A percentile compares a stretch with the other conserved stretches of the same genome.
phyloP scores from a whole-genome alignment of 2,329 filamentous ascomycete genomes.

The Didymella glomerata region DNA sequence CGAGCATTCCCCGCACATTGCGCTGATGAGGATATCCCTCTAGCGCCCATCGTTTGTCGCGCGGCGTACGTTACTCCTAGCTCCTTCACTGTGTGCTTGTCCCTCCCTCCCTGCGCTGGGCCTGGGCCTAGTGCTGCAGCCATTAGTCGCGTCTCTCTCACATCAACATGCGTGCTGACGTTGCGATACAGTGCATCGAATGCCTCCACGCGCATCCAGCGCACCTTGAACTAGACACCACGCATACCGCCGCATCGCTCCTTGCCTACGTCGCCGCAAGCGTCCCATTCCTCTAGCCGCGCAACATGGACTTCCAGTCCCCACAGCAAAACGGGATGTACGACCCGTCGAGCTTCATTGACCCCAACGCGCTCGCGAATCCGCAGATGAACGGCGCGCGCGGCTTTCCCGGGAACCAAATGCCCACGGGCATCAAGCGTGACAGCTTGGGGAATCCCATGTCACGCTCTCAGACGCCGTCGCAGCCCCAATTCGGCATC shows the following conservation, averaged over 20 bases:
- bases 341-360: conserved; percentile 50
- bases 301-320: conserved; percentile 49
- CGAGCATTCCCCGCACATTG: conserved; percentile 32
- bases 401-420: conserved; percentile 80
- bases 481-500: conserved; percentile 72
- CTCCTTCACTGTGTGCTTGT: conserved; percentile 20
- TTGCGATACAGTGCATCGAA: conserved; percentile 38
- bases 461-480: conserved; percentile 92
- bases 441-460: conserved; percentile 64
- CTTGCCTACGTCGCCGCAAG: conserved; percentile 20
- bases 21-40: conserved; percentile 40
- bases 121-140: conserved; percentile 28
- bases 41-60: conserved; percentile 38
- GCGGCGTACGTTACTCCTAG: conserved; percentile 33
- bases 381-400: conserved; percentile 75
- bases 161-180: conserved; percentile 45
- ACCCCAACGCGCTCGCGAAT: conserved; percentile 51
- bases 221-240: conserved; percentile 14
- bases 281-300: conserved; percentile 26
- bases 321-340: conserved; percentile 50
- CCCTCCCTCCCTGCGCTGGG: conserved; percentile 27
- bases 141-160: conserved; percentile 38
- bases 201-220: conserved; percentile 34
- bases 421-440: conserved; percentile 79
- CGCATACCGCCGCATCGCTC: conserved; percentile 19